These are phyloP conservation scores for Zasmidium cellare DNA, from an alignment of 2,329 filamentous ascomycete species.

Conservation along the genomic window DNA sequence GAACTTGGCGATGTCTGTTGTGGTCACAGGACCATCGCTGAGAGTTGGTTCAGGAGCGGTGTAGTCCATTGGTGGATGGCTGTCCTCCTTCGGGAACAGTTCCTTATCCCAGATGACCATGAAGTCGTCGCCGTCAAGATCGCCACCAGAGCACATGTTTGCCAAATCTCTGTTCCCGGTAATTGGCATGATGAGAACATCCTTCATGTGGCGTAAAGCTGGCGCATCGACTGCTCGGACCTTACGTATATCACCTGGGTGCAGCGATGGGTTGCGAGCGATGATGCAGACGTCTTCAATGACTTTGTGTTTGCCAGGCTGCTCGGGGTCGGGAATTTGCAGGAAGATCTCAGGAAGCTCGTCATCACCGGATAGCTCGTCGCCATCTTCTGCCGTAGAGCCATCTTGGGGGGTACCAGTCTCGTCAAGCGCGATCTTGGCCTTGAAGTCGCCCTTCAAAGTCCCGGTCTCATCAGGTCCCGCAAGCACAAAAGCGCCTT, in stretches of 20 bases:
- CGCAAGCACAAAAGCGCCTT: slow-evolving; percentile 85
- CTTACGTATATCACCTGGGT: slow-evolving; percentile 87
- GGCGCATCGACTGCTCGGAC: slow-evolving; percentile 79
- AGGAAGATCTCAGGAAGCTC: slow-evolving; percentile 83
- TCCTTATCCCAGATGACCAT: slow-evolving; percentile 86
- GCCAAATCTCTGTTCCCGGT: slow-evolving; percentile 80
- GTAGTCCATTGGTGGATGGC: slow-evolving; percentile 77
- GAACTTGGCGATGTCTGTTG: slow-evolving; percentile 75
- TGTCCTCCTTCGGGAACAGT: slow-evolving; percentile 69
- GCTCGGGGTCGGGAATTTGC: slow-evolving; percentile 63
- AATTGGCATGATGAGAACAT: slow-evolving; percentile 85
- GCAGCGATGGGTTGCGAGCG: slow-evolving; percentile 88
- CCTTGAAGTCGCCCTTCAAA: slow-evolving; percentile 68
- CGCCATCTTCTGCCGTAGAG: neutral
- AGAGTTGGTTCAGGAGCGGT: slow-evolving; percentile 57
- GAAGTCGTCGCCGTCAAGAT: slow-evolving; percentile 94
- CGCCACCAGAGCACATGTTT: slow-evolving; percentile 94
- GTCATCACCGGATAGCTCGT: slow-evolving; percentile 37
- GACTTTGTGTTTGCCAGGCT: slow-evolving; percentile 58
- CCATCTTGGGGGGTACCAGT: neutral
- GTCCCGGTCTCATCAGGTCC: slow-evolving; percentile 82
- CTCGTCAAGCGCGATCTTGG: neutral
- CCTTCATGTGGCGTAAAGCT: slow-evolving; percentile 71
- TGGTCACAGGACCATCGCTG: slow-evolving; percentile 63
- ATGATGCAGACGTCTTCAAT: slow-evolving; percentile 78